These are phyloP conservation scores for Skeletonema grethae DNA, from an alignment of 108 stramenopile species.

Conservation along the genomic window DNA sequence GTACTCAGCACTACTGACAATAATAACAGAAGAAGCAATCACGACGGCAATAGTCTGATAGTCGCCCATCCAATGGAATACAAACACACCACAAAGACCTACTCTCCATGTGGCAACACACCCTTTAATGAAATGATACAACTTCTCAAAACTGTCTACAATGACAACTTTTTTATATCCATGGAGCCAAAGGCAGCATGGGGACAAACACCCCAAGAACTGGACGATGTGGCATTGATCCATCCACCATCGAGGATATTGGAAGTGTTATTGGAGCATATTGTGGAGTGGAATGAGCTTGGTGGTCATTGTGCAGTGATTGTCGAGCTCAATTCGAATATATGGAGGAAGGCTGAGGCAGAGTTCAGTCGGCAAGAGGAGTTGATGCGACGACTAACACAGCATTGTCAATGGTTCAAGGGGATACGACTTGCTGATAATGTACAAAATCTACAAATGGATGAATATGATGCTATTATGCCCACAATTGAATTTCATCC, in stretches of 20 bases:
- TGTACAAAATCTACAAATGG: neutral
- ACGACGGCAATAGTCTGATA: neutral
- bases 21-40: neutral
- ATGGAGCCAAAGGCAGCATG: conserved; percentile 38
- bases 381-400: neutral
- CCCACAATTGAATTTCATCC: conserved; percentile 36
- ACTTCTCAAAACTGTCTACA: conserved; percentile 15
- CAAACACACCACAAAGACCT: conserved; percentile 5
- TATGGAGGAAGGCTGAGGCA: neutral
- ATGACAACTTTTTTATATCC: conserved; percentile 15
- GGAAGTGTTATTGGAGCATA: conserved; percentile 3
- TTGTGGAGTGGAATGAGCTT: conserved; percentile 10
- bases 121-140: conserved; percentile 21
- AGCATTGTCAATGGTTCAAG: conserved; percentile 21
- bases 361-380: conserved; percentile 5
- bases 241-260: conserved; percentile 20
- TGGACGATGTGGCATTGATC: conserved; percentile 15
- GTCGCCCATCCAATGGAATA: conserved; percentile 35
- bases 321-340: conserved; percentile 8
- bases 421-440: conserved; percentile 19
- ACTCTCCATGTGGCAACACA: conserved; percentile 22
- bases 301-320: conserved; percentile 25
- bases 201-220: conserved; percentile 10
- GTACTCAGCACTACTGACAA: conserved; percentile 5
- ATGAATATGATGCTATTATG: conserved; percentile 13